Evolutionary conservation across 78 protist species (phyloP).

Genomic region (Monocercomonoides exilis): DNA sequence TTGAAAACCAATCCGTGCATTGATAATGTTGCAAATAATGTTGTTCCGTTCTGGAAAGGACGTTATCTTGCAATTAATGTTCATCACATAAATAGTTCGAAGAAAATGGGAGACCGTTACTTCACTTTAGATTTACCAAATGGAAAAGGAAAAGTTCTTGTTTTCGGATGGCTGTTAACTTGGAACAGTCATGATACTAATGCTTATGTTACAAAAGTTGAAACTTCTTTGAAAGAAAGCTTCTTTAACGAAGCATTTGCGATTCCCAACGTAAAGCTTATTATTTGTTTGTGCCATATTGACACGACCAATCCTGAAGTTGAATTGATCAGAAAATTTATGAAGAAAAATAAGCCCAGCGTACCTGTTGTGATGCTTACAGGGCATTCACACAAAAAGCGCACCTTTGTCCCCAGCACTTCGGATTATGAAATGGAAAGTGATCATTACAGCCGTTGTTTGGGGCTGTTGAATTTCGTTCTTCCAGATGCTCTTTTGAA

Average conservation of each 20-base stretch:
- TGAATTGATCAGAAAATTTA: not conserved
- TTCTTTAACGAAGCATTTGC: not conserved
- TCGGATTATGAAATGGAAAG: not conserved
- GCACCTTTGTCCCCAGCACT: not conserved
- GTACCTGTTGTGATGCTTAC: not conserved
- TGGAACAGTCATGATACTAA: not conserved
- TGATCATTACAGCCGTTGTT: not conserved
- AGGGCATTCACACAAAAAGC: not conserved
- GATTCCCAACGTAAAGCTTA: not conserved
- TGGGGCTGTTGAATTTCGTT: not conserved
- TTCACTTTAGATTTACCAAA: not conserved
- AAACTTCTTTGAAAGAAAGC: not conserved
- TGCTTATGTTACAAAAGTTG: not conserved
- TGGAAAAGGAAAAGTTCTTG: not conserved
- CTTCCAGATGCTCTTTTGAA: not conserved
- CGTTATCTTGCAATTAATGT: not conserved
- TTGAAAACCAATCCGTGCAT: not conserved
- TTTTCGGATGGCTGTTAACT: not conserved
- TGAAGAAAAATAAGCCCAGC: not conserved
- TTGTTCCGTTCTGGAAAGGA: not conserved
- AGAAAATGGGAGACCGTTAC: not conserved
- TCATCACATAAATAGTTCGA: not conserved
- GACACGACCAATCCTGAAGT: not conserved
- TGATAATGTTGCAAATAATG: not conserved
- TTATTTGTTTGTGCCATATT: not conserved